Conservation (phyloP, 2,329 filamentous ascomycete species). For the Allantophomopsis cytisporea region DNA sequence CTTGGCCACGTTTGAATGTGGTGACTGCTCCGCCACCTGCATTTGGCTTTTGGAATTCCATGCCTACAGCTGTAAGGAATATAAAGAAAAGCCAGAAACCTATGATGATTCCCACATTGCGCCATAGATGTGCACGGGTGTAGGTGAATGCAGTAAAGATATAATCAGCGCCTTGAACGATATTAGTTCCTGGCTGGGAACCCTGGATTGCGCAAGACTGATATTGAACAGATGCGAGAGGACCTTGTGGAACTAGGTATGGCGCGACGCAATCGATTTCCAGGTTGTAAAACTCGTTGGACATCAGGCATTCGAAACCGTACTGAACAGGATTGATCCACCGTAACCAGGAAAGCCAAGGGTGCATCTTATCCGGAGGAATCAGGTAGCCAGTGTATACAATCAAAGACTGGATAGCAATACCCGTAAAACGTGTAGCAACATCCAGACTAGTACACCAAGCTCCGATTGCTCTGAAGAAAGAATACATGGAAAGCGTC, state of each 20-base stretch:
- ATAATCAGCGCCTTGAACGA: constrained; percentile 40
- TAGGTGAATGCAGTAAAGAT: constrained; percentile 41
- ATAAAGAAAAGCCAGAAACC: constrained; percentile 35
- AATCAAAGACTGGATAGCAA: constrained; percentile 48
- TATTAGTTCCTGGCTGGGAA: constrained; percentile 32
- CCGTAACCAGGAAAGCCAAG: constrained; percentile 38
- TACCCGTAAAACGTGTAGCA: constrained; percentile 42
- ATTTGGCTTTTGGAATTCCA: constrained; percentile 39
- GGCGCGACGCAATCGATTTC: constrained; percentile 30
- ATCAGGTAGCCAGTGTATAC: constrained; percentile 32
- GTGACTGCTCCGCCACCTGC: constrained; percentile 44
- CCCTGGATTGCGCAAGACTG: constrained; percentile 48
- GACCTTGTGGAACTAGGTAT: constrained; percentile 33
- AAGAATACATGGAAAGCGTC: constrained; percentile 71
- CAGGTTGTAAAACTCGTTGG: constrained; percentile 54
- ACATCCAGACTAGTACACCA: constrained; percentile 49
- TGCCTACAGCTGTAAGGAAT: constrained; percentile 24
- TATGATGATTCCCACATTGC: constrained; percentile 38
- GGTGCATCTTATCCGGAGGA: constrained; percentile 36
- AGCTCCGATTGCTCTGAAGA: constrained; percentile 73
- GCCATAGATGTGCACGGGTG: constrained; percentile 43
- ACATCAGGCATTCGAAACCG: constrained; percentile 50
- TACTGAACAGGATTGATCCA: constrained; percentile 51
- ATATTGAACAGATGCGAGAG: constrained; percentile 26
- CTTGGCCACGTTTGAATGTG: constrained; percentile 49